Conservation (phyloP, 2,329 filamentous ascomycete species). For the Knufia petricola region DNA sequence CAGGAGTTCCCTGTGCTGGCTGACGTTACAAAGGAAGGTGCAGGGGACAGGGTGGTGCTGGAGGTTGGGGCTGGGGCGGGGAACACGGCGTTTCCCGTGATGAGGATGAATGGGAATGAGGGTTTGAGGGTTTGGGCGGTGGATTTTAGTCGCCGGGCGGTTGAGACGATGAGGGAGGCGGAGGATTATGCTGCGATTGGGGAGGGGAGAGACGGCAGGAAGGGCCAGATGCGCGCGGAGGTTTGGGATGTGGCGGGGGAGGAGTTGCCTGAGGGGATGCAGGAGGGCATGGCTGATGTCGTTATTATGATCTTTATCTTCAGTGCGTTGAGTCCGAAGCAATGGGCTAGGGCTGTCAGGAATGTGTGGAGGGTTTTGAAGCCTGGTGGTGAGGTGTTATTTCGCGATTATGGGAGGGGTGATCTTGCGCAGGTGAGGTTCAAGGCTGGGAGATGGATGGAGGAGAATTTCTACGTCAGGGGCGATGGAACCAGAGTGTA, state of each 20-base stretch:
- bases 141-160: constrained; percentile 91
- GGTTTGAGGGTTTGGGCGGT: constrained; percentile 79
- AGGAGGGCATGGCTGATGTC: constrained; percentile 74
- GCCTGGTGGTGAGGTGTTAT: constrained; percentile 84
- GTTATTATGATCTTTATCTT: constrained; percentile 97
- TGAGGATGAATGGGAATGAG: constrained; percentile 74
- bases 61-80: constrained; percentile 94
- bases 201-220: not conserved
- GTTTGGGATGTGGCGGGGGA: constrained; percentile 83
- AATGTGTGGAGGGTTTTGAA: constrained; percentile 80
- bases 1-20: constrained; percentile 91
- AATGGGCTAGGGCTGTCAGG: constrained; percentile 72
- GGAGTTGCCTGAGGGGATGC: constrained; percentile 62
- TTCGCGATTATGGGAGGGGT: constrained; percentile 91
- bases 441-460: constrained; percentile 86
- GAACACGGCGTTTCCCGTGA: constrained; percentile 88
- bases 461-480: constrained; percentile 94
- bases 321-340: constrained; percentile 72
- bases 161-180: constrained; percentile 80
- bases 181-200: constrained; percentile 59
- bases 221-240: constrained; percentile 63
- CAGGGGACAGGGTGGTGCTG: constrained; percentile 61
- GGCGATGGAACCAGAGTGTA: constrained; percentile 95
- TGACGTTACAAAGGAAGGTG: constrained; percentile 60
- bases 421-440: constrained; percentile 95